A percentile compares a stretch with the other conserved stretches of the same genome.
These are phyloP conservation scores for Nothophytophthora sp. DNA, from an alignment of 352 stramenopile species.

Conservation along the genomic window DNA sequence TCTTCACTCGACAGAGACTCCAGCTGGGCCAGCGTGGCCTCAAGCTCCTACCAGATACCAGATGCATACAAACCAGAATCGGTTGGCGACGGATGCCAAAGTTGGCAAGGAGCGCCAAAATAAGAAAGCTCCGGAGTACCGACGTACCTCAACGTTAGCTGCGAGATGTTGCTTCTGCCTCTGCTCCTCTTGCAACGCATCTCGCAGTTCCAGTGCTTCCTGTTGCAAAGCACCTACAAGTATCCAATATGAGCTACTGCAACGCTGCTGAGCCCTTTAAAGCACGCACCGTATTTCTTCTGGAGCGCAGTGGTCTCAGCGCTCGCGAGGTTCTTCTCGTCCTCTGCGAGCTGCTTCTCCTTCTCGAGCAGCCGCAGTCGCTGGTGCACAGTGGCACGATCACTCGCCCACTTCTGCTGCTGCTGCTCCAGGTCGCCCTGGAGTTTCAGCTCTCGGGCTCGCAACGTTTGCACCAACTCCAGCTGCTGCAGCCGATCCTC, in stretches of 20 bases:
- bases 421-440: slow-evolving; percentile 59
- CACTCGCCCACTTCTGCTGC: slow-evolving; percentile 53
- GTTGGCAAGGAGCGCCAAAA: background rate
- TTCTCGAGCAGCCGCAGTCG: slow-evolving; percentile 59
- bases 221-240: slow-evolving; percentile 11
- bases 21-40: slow-evolving; percentile 33
- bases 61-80: background rate
- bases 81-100: background rate
- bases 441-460: slow-evolving; percentile 46
- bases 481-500: slow-evolving; percentile 59
- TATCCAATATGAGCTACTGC: no score
- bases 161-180: slow-evolving; percentile 18
- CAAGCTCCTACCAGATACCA: slow-evolving; percentile 34
- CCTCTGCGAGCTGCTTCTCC: slow-evolving; percentile 43
- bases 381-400: slow-evolving; percentile 49
- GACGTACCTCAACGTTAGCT: slow-evolving; percentile 16
- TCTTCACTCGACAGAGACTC: slow-evolving; percentile 43
- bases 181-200: slow-evolving; percentile 15
- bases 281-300: slow-evolving; percentile 35
- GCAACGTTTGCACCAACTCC: slow-evolving; percentile 54
- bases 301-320: slow-evolving; percentile 18
- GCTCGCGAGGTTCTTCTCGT: slow-evolving; percentile 27
- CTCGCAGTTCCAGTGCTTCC: slow-evolving; percentile 7
- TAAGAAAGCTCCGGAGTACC: background rate
- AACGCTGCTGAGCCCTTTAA: background rate